Evolutionary conservation across 2,329 filamentous ascomycete species (phyloP), one percentile per base, ranked within the genome.

Genomic region (Stachybotrys chartarum): DNA sequence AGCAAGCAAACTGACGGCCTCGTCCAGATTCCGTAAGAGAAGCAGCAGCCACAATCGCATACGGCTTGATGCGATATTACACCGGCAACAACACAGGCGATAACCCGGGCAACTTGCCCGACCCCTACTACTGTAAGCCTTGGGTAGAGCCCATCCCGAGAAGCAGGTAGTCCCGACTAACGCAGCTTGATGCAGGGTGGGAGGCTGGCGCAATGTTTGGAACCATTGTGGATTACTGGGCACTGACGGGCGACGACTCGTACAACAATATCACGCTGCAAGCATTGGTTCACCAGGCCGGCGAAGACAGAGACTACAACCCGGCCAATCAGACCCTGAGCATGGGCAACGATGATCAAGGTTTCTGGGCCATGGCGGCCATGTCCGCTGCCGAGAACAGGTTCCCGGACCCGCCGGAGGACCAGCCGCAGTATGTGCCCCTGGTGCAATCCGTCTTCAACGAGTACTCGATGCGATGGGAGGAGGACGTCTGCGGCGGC

Each of bases 311-410:
- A 12, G 81, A 88, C 66, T 88, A 78, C 66, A 86, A 87, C 84
- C 86, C 86, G 3, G 65, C 68, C n/a, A 87, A 86, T 68, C 83
- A 86, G 68, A 84, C 82, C 7, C 70, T 74, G 51, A 79, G 78
- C 2, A 70, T 80, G 58, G 86, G 86, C 60, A 90, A 90, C 70
- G 87, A 91, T 60, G 87, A 90, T 63, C 87, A 90, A 69, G 86
- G 88, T 6, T 93, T 94, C 72, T 95, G 90, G 90, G 88, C 82
- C n/a, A 80, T 94, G 76, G 83, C 90, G 1, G 88, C 86, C 57
- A 88, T 95, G 78, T 81, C 82, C 10, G 90, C 90, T 3, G 86
- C 87, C 44, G 90, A 95, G 71, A 82, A 86, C 63, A 85, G 84
- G 59, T 93, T 88, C 64, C 86, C 86, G 1, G 80, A 91, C 62